These are phyloP conservation scores for Salvia sclarea DNA, from an alignment of 305 asterid species.

Conservation along the genomic window DNA sequence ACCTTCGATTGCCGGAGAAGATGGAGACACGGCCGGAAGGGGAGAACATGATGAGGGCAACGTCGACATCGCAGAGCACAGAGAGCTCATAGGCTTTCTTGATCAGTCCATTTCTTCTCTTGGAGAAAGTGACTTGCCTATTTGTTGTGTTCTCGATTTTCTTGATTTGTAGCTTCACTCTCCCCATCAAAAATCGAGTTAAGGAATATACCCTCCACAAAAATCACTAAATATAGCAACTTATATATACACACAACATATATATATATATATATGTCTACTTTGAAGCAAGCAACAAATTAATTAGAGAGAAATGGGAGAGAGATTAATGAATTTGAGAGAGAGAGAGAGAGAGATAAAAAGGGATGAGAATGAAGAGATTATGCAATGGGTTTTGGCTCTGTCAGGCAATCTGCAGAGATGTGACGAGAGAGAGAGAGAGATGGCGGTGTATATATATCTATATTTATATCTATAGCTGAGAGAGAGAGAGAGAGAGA, in stretches of 20 bases:
- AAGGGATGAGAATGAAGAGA: conserved; percentile 24
- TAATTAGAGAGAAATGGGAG: background rate
- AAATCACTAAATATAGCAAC: conserved; percentile 26
- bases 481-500: background rate
- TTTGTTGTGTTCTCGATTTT: conserved; percentile 90
- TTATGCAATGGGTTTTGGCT: conserved; percentile 49
- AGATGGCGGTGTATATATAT: conserved; percentile 53
- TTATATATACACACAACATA: background rate
- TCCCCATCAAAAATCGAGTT: conserved; percentile 56
- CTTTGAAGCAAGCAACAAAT: conserved; percentile 25
- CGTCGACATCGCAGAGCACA: conserved; percentile 93
- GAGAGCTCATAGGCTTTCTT: conserved; percentile 98
- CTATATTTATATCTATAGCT: conserved; percentile 27
- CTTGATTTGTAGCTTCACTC: conserved; percentile 93
- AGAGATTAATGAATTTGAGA: no score
- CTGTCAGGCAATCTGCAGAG: conserved; percentile 53
- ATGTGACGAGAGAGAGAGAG: conserved; percentile 51
- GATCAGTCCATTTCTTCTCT: conserved; percentile 87
- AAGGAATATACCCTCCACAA: no score
- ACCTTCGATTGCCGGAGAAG: conserved; percentile 79
- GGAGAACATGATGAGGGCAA: conserved; percentile 91
- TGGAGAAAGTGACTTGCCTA: conserved; percentile 96
- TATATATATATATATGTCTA: background rate
- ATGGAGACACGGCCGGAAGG: conserved; percentile 86
- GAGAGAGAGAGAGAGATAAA: conserved; percentile 7